Conservation (phyloP, 345 rosid genomes). For the Lenwebbia sp. region DNA sequence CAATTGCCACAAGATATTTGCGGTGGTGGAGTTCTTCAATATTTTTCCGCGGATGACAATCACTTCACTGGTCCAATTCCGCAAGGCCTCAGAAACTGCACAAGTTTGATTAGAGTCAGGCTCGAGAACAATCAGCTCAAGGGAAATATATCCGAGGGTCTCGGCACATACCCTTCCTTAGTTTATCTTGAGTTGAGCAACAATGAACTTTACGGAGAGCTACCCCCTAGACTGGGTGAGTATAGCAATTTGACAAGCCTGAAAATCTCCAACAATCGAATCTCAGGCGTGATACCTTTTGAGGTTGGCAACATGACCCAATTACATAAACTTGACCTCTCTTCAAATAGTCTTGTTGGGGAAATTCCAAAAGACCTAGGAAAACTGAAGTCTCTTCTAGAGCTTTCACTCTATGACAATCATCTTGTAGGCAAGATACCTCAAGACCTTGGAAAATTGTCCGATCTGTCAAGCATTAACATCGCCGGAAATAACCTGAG, state of each 20-base stretch:
- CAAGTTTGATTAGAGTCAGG: background rate
- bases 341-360: background rate
- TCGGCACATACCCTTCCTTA: background rate
- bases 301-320: background rate
- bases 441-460: conserved; percentile 3
- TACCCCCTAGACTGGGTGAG: background rate
- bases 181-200: background rate
- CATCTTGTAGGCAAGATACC: conserved; percentile 11
- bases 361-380: conserved; percentile 4
- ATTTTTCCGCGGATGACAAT: fast-evolving
- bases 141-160: background rate
- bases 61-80: conserved; percentile 4
- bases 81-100: conserved; percentile 2
- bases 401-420: conserved; percentile 2
- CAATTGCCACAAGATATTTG: background rate
- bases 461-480: background rate
- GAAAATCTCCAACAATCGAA: background rate
- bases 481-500: conserved; percentile 10
- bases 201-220: background rate
- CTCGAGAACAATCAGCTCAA: background rate
- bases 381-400: background rate
- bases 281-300: background rate
- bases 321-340: background rate
- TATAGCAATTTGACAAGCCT: background rate
- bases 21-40: background rate